A percentile compares a stretch with the other conserved stretches of the same genome.
Conservation (phyloP, 768 basidiomycete genomes). For the Suillus subaureus region DNA sequence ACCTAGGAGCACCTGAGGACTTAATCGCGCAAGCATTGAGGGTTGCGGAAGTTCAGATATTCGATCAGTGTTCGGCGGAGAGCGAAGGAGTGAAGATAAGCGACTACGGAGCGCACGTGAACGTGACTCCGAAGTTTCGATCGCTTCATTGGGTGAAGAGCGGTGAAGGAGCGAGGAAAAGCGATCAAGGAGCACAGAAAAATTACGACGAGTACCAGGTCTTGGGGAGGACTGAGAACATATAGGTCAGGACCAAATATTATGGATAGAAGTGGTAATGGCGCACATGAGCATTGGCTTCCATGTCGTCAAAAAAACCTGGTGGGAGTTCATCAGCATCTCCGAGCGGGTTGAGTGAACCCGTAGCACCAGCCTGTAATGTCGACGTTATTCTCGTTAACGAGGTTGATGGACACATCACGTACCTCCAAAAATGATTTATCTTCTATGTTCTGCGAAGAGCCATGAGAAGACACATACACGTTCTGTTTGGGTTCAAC, state of each 20-base stretch:
- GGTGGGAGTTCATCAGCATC: not conserved
- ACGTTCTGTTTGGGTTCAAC: not conserved
- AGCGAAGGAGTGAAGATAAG: not conserved
- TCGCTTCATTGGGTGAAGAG: not conserved
- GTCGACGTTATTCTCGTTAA: not conserved
- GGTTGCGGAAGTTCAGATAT: not conserved
- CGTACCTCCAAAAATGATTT: not conserved
- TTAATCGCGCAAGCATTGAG: not conserved
- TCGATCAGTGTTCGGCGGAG: not conserved
- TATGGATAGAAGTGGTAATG: not conserved
- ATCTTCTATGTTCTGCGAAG: not conserved
- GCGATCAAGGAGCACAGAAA: not conserved
- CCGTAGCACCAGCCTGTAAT: not conserved
- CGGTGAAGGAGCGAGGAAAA: not conserved
- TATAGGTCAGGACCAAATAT: not conserved
- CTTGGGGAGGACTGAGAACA: not conserved
- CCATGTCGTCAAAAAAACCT: not conserved
- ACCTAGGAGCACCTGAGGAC: not conserved
- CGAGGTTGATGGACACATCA: not conserved
- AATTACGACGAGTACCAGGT: not conserved
- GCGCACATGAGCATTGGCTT: not conserved
- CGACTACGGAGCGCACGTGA: not conserved
- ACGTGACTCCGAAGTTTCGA: not conserved
- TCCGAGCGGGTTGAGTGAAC: not conserved
- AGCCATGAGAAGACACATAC: not conserved